Evolutionary conservation across 2,329 filamentous ascomycete genomes (phyloP), one percentile per base, ranked within the genome.

Genomic region (Neofusicoccum ribis): DNA sequence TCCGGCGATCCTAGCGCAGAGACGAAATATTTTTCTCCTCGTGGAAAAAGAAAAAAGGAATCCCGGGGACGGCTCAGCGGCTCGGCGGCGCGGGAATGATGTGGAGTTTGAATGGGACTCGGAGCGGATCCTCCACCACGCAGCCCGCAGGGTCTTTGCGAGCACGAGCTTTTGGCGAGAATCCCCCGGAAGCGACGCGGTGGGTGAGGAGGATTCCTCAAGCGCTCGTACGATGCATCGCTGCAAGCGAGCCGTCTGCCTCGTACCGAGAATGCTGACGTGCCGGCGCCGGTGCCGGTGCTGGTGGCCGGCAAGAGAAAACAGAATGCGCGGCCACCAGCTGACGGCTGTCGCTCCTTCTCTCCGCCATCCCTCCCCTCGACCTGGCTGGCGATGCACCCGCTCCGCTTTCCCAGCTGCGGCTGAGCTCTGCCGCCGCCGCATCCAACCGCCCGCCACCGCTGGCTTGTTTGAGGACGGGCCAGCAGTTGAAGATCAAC

Each of bases 151-250:
- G 27, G 27, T 31, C 27, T 23, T 23, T 23, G 39, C 27, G 20
- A 46, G 39, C 52, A 58, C 52, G 52, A 43, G 52, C 23, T 31
- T n/a, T 20, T 15, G 37, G 15, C 23, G 39, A 58, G 12, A 44
- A 20, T 27, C 12, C 34, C 50, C 50, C 50, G 50, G 34, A 39
- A 39, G 50, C 50, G 36, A 44, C 20, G 54, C 20, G 7, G 36
- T 23, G 52, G 23, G 39, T n/a, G 20, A 54, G n/a, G 36, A 39
- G 37, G 23, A 34, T 41, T 5, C 14, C 27, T 20, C n/a, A 8
- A 20, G 52, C 37, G 39, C 39, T 59, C 54, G 54, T 59, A 59
- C 54, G 54, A 59, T 46, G 52, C 20, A 14, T 59, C 23, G 23
- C 54, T 46, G 20, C 52, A 56, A 43, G 37, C 52, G 52, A 56